phyloP scores from a whole-genome alignment of 1,139 yeast genomes.

The Citeromyces hawaiiensis region DNA sequence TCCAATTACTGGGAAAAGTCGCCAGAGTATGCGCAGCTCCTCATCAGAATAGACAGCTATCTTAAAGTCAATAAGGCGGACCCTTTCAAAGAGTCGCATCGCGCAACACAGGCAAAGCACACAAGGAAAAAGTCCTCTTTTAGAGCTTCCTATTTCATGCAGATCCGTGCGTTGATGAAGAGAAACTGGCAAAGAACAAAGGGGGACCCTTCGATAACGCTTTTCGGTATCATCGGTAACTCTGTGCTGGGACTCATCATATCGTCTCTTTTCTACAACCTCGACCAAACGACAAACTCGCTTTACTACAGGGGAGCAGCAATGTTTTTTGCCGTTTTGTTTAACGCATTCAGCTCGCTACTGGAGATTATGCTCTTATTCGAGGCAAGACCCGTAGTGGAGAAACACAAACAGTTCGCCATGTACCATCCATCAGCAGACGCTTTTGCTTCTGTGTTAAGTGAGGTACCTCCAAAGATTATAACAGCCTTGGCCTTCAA shows the following conservation, averaged over 20 bases:
- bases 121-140: conserved; percentile 43
- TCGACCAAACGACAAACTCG: conserved; percentile 29
- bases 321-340: conserved; percentile 64
- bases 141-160: conserved; percentile 54
- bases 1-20: conserved; percentile 52
- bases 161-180: conserved; percentile 40
- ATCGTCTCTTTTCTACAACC: conserved; percentile 64
- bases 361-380: conserved; percentile 57
- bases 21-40: conserved; percentile 26
- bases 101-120: conserved; percentile 31
- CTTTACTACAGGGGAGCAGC: conserved; percentile 61
- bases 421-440: conserved; percentile 71
- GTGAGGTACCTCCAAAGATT: conserved; percentile 56
- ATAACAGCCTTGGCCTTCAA: conserved; percentile 44
- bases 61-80: conserved; percentile 7
- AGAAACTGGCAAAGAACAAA: conserved; percentile 52
- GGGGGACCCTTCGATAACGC: conserved; percentile 56
- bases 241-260: conserved; percentile 55
- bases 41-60: conserved; percentile 21
- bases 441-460: conserved; percentile 53
- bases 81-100: too few relatives aligned
- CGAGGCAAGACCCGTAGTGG: conserved; percentile 70
- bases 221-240: conserved; percentile 49
- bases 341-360: conserved; percentile 64
- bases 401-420: conserved; percentile 67